phyloP scores from a whole-genome alignment of 495 filamentous ascomycete species.

The Talaromyces liani region DNA sequence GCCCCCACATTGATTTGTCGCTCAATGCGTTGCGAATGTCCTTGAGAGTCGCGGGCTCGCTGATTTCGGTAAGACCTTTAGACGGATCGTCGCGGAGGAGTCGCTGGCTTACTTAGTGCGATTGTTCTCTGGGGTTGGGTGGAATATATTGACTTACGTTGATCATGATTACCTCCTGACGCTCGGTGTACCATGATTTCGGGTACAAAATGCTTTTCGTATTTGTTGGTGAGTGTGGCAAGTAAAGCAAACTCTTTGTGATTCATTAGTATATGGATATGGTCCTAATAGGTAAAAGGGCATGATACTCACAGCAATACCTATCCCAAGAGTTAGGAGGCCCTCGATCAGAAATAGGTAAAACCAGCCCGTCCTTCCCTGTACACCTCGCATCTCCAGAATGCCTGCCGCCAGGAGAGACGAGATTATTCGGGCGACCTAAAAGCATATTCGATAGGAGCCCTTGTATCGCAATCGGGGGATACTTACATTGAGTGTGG shows the following conservation, averaged over 20 bases:
- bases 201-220: constrained; percentile 44
- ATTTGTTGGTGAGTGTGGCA: constrained; percentile 39
- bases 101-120: constrained; percentile 18
- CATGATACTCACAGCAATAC: constrained; percentile 16
- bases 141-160: constrained; percentile 14
- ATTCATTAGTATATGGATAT: not conserved
- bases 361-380: constrained; percentile 43
- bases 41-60: constrained; percentile 19
- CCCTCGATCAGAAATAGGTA: constrained; percentile 46
- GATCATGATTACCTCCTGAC: constrained; percentile 44
- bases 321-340: constrained; percentile 24
- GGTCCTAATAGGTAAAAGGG: not conserved
- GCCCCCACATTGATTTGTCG: constrained; percentile 34
- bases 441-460: too few species aligned
- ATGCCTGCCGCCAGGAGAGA: constrained; percentile 46
- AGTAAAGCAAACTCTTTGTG: constrained; percentile 22
- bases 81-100: constrained; percentile 45
- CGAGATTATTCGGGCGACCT: constrained; percentile 37
- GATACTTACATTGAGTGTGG: constrained; percentile 30
- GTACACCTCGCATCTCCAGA: constrained; percentile 41
- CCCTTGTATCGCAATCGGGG: too few species aligned
- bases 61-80: constrained; percentile 34
- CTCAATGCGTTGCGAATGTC: constrained; percentile 25
- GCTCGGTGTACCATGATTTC: constrained; percentile 44
- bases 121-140: not conserved